These are phyloP conservation scores for Thoreauomyces humboldtii DNA, from an alignment of 192 early-diverging fungal species.

Conservation along the genomic window DNA sequence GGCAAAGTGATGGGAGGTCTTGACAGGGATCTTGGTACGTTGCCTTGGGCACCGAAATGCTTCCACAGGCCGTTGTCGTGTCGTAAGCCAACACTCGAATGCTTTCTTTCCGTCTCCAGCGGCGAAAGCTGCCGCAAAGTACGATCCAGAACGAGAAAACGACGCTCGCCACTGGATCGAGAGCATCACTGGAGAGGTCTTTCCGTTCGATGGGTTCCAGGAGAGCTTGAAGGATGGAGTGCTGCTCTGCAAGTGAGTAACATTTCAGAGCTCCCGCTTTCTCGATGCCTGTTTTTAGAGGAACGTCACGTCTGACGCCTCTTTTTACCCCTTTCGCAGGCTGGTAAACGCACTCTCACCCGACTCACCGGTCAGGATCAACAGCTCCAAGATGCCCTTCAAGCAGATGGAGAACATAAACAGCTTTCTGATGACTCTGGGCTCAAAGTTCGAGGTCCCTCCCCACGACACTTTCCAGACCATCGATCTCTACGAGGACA, in stretches of 20 bases:
- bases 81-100: too few relatives aligned
- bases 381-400: conserved; percentile 69
- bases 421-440: conserved; percentile 58
- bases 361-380: conserved; percentile 51
- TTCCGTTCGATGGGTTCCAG: conserved; percentile 57
- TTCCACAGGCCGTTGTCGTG: too few relatives aligned
- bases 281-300: background rate
- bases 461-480: conserved; percentile 77
- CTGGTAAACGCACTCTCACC: conserved; percentile 55
- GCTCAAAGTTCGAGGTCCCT: conserved; percentile 40
- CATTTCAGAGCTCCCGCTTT: background rate
- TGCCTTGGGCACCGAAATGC: too few relatives aligned
- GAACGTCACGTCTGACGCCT: too few relatives aligned
- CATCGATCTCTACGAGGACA: conserved; percentile 74
- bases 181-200: conserved; percentile 50
- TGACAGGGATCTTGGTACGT: too few relatives aligned
- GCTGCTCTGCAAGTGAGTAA: conserved; percentile 68
- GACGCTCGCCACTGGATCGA: conserved; percentile 74
- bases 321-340: conserved; percentile 31
- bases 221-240: conserved; percentile 73
- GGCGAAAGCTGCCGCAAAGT: conserved; percentile 49
- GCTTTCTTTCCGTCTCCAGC: too few relatives aligned
- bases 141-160: conserved; percentile 42
- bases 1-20: too few relatives aligned
- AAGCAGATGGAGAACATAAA: conserved; percentile 88